A percentile compares a stretch with the other conserved stretches of the same genome.
Conservation (phyloP, 1,284 basidiomycete species). For the Earliella scabrosa region DNA sequence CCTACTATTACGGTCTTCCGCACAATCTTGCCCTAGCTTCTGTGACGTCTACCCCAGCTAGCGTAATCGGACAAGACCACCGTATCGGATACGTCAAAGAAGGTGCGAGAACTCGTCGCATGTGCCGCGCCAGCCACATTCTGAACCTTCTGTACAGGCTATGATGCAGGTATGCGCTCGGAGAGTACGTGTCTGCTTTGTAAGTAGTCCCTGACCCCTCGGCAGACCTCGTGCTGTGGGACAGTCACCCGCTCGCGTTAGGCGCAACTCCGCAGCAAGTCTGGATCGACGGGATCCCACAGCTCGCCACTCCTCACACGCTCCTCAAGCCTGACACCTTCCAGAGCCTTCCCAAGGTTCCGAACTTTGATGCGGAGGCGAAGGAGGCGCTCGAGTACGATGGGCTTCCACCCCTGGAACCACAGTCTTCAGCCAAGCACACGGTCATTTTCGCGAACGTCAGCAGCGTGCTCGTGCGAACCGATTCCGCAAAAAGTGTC, state of each 20-base stretch:
- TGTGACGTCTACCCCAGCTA: conserved; percentile 81
- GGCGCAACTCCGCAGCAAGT: conserved; percentile 76
- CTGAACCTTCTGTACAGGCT: conserved; percentile 38
- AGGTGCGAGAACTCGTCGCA: conserved; percentile 42
- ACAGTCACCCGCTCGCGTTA: conserved; percentile 77
- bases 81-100: conserved; percentile 76
- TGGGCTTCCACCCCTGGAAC: conserved; percentile 67
- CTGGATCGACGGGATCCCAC: conserved; percentile 72
- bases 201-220: too few species aligned
- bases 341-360: conserved; percentile 57
- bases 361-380: conserved; percentile 62
- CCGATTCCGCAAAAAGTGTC: too few species aligned
- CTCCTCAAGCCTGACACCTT: conserved; percentile 48
- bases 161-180: conserved; percentile 46
- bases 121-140: neutral
- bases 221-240: conserved; percentile 69
- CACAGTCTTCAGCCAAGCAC: conserved; percentile 38
- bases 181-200: too few species aligned
- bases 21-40: conserved; percentile 66
- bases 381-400: conserved; percentile 58
- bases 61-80: conserved; percentile 78
- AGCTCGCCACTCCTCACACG: conserved; percentile 51
- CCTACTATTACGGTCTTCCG: conserved; percentile 75
- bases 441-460: conserved; percentile 63
- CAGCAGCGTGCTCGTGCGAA: conserved; percentile 43